These are phyloP conservation scores for Xylariaceae sp. DNA, from an alignment of 2,329 filamentous ascomycete genomes.

Conservation along the genomic window DNA sequence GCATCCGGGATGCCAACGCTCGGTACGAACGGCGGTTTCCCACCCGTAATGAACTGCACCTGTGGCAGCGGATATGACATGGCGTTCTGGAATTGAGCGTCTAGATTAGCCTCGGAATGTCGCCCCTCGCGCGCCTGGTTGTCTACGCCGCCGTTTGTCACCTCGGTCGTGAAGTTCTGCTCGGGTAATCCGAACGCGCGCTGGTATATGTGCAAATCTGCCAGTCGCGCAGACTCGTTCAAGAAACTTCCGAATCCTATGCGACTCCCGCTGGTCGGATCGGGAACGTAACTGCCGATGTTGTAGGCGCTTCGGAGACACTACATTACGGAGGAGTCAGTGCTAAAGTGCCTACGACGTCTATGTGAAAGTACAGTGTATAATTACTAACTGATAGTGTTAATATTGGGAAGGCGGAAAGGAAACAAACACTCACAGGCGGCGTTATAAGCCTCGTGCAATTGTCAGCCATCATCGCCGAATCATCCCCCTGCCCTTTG, in stretches of 20 bases:
- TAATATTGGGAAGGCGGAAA: background rate
- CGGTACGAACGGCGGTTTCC: constrained; percentile 17
- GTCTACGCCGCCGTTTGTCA: constrained; percentile 36
- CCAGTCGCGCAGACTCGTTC: constrained; percentile 43
- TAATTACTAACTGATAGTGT: too few relatives aligned
- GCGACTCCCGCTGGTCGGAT: constrained; percentile 39
- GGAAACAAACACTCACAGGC: constrained; percentile 5
- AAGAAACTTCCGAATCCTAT: constrained; percentile 48
- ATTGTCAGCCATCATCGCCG: constrained; percentile 18
- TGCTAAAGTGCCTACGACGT: too few relatives aligned
- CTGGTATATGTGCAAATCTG: constrained; percentile 37
- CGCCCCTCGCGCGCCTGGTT: constrained; percentile 30
- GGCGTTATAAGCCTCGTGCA: constrained; percentile 38
- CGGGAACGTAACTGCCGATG: constrained; percentile 37
- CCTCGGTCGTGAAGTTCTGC: constrained; percentile 39
- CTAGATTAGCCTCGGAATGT: constrained; percentile 14
- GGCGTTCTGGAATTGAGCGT: constrained; percentile 14
- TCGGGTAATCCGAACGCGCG: constrained; percentile 35
- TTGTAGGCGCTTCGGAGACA: constrained; percentile 47
- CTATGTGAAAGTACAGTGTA: too few relatives aligned
- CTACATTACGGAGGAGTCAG: too few relatives aligned
- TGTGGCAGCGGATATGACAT: constrained; percentile 12
- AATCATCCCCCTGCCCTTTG: background rate
- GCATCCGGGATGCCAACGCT: constrained; percentile 8
- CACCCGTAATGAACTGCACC: constrained; percentile 18